These are phyloP conservation scores for Ustilago tritici DNA, from an alignment of 1,284 basidiomycete species.

Conservation along the genomic window DNA sequence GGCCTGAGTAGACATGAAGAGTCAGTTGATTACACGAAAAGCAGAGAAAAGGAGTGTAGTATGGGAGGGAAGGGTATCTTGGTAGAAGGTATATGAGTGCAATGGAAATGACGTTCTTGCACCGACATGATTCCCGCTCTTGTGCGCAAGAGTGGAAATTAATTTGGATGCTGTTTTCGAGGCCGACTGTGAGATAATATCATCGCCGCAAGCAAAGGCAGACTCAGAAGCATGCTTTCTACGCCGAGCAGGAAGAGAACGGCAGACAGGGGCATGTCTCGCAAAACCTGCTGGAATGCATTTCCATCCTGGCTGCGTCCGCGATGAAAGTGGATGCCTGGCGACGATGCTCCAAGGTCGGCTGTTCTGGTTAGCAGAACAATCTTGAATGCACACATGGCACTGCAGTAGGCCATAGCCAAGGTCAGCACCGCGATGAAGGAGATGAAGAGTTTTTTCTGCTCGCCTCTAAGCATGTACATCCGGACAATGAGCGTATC, in stretches of 20 bases:
- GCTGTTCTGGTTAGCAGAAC: conserved; percentile 6
- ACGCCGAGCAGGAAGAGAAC: conserved; percentile 7
- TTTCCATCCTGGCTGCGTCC: not conserved
- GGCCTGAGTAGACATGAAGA: not conserved
- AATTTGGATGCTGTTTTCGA: not conserved
- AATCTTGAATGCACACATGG: conserved; percentile 13
- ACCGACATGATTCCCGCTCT: not conserved
- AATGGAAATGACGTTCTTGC: not conserved
- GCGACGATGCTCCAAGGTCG: conserved; percentile 12
- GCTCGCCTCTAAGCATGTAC: not conserved
- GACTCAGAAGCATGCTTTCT: not conserved
- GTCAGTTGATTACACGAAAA: not conserved
- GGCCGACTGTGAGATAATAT: not conserved
- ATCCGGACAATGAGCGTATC: conserved; percentile 16
- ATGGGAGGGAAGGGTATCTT: not conserved
- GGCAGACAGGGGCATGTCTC: conserved; percentile 17
- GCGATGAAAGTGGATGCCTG: conserved; percentile 34
- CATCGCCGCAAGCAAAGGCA: not conserved
- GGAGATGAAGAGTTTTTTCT: not conserved
- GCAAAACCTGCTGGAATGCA: conserved; percentile 14
- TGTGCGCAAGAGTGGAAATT: not conserved
- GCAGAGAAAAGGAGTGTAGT: not conserved
- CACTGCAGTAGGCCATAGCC: conserved; percentile 8
- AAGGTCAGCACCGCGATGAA: not conserved
- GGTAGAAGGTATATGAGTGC: conserved; percentile 8